Base-by-base conservation (phyloP, 257 asterid species). In the Plantago major region DNA sequence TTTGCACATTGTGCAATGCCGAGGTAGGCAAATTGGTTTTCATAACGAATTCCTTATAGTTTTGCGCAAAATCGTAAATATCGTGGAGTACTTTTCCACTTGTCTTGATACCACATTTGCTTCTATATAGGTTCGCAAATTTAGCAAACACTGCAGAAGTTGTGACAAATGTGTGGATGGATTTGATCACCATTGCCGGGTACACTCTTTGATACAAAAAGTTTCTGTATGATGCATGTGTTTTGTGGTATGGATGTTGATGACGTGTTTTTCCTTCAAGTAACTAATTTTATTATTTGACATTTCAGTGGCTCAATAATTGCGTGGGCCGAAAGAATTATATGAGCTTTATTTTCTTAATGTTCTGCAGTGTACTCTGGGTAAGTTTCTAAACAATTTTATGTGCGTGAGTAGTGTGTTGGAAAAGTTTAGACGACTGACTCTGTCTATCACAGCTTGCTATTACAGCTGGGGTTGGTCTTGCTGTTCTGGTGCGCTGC, bases 141-240 rank as follows among this genome's bases (percentile, higher is more conserved):
- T 82, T 77, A 93, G 99, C 79, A 93, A 93, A 81, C 99, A 93
- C 66, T 93, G 99, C 71, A 78, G 99, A 83, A 93, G 99, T 67
- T 93, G 99, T 69, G 99, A 93, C 80, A 93, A 93, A 81, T 93
- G 99, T 64, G 97, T 93, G 47, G 99, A 93, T 73, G 99, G 94
- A 78, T 93, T 93, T 68, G 99, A 93, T 81, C 99, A 93, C 78
- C 99, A 93, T 70, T 93, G 99, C 56, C 95, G 97, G 88, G 99
- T 93, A 87, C 50, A 65, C 43, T 51, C 65, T 62, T 58, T 70
- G 63, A 63, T 62, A 37, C 51, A 51, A 46, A 47, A 14, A n/a
- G 15, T 52, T 13, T 65, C 42, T 57, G 50, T 28, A 8, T 64
- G 53, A 51, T 42, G 62, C 66, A 50, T 64, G 26, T 61, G 54